Base-by-base conservation (phyloP, 352 stramenopile species). In the Phytophthora meadii region DNA sequence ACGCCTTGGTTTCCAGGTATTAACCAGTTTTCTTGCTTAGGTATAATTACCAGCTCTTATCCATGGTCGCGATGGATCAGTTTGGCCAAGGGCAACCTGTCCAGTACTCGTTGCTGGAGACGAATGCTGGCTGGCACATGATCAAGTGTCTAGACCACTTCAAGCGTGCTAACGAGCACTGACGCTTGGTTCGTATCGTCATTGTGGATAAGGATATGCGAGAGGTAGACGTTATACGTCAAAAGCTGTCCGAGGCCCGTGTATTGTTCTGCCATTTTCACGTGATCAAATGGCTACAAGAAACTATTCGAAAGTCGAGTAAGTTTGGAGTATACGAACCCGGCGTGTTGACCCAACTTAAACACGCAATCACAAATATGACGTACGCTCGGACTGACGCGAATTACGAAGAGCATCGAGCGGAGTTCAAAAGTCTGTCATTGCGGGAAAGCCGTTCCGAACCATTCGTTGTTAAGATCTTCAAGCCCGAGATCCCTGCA, bases 161-260 rank as follows among this genome's bases (percentile, higher is more conserved):
- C 39, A 65, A 58, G 28, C 39, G 36, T 2, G 44, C 45, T 7
- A 57, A 65, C n/a, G 15, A 63, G 1, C 22, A 63, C 22, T 63
- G 34, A 8, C 6, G 32, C 4, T 56, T 64, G 7, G 56, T 57
- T 0, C 56, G 46, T 1, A 52, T 64, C 4, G 37, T 64, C 0
- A 57, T 60, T 12, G 37, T 57, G 7, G 56, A 65, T 19, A 57
- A 65, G 28, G 47, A 65, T 17, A 50, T 57, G 37, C 37, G 39
- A 6, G 46, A 57, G 12, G 42, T 61, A 12, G 42, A 61, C 2
- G 42, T 54, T 1, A 54, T 49, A 3, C 46, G n/a, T 1, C 22
- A 41, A 5, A 54, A 54, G 24, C 5, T 57, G 2, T 12, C 50
- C 0, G 50, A 48, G 5, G 22, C 19, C 2, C 22, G 36, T 4